Percentiles rank a stretch among this genome's conserved stretches.
phyloP scores from a whole-genome alignment of 2,329 filamentous ascomycete species.

The Neonectria punicea region DNA sequence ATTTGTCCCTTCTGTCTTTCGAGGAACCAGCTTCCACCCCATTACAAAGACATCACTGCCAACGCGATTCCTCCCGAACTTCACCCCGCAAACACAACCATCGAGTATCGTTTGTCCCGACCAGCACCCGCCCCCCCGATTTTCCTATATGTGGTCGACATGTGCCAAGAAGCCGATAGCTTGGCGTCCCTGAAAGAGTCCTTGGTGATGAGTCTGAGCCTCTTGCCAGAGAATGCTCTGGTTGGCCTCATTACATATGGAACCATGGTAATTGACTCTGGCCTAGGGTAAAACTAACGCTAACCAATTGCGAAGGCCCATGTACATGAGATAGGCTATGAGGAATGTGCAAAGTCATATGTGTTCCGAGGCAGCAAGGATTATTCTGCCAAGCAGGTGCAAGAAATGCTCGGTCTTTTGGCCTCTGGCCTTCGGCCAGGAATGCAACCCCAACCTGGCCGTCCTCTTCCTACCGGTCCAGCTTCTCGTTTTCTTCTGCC shows the following conservation, averaged over 20 bases:
- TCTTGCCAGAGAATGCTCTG: conserved; percentile 82
- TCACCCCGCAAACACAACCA: conserved; percentile 85
- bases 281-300: background rate
- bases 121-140: conserved; percentile 88
- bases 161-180: conserved; percentile 89
- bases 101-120: conserved; percentile 84
- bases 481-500: conserved; percentile 92
- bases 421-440: conserved; percentile 78
- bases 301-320: conserved; percentile 70
- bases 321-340: conserved; percentile 98
- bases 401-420: conserved; percentile 94
- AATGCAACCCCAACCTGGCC: conserved; percentile 78
- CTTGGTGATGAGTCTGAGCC: conserved; percentile 84
- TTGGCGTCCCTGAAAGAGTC: conserved; percentile 86
- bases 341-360: conserved; percentile 97
- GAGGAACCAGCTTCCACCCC: conserved; percentile 82
- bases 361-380: conserved; percentile 99
- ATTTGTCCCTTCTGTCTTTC: conserved; percentile 91
- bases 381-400: conserved; percentile 98
- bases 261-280: conserved; percentile 76
- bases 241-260: conserved; percentile 89
- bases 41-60: conserved; percentile 90
- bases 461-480: conserved; percentile 80
- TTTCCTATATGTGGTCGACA: conserved; percentile 88
- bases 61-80: conserved; percentile 86